Evolutionary conservation across 225 moss, liverwort and hornwort genomes (phyloP).

Genomic region (Marchantia paleacea): DNA sequence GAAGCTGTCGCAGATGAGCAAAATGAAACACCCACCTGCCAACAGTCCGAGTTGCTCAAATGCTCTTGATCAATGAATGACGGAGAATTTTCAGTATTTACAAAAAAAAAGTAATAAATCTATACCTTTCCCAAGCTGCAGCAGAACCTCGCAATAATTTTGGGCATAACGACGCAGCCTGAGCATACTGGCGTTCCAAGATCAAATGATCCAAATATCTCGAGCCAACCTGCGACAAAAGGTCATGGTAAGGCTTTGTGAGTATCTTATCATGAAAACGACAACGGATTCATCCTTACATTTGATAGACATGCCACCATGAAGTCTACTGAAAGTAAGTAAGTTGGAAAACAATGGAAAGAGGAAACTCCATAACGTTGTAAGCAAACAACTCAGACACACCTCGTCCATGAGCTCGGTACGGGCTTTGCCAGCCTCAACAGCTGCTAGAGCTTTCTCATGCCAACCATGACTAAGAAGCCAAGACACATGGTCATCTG

Average conservation of each 20-base stretch:
- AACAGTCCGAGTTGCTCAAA: conserved; percentile 15
- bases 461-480: conserved; percentile 84
- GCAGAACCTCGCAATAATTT: conserved; percentile 93
- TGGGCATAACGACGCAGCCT: conserved; percentile 90
- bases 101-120: background rate
- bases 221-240: conserved; percentile 69
- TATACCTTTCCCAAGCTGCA: conserved; percentile 89
- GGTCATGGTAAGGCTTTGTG: background rate
- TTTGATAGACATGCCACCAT: background rate
- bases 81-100: background rate
- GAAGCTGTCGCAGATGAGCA: conserved; percentile 93
- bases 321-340: background rate
- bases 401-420: conserved; percentile 97
- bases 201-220: conserved; percentile 91
- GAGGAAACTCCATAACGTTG: background rate
- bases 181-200: conserved; percentile 89
- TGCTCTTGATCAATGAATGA: background rate
- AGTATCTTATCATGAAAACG: background rate
- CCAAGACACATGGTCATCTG: conserved; percentile 97
- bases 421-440: conserved; percentile 84
- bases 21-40: conserved; percentile 98
- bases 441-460: conserved; percentile 90
- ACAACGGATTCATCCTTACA: background rate
- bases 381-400: background rate
- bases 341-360: background rate